Evolutionary conservation across 2,329 filamentous ascomycete species (phyloP).

Genomic region (Exophiala xenobiotica): DNA sequence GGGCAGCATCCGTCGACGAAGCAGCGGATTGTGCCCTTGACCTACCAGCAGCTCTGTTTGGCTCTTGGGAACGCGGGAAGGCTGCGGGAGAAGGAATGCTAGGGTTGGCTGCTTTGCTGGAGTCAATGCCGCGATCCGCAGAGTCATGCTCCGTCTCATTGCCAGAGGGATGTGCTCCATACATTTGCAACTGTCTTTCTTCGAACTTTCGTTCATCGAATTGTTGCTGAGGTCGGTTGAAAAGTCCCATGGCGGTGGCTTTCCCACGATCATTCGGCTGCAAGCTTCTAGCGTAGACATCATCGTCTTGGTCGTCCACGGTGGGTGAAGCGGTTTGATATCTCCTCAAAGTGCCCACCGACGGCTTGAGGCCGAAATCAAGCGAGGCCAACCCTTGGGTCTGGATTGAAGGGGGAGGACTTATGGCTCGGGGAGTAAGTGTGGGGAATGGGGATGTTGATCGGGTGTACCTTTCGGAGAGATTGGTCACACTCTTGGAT

Average conservation of each 20-base stretch:
- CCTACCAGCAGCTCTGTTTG: constrained; percentile 2
- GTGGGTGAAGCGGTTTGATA: constrained; percentile 29
- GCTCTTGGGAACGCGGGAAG: constrained; percentile 2
- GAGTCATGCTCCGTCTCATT: constrained; percentile 21
- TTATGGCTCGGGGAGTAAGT: constrained; percentile 36
- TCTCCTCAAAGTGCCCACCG: constrained; percentile 11
- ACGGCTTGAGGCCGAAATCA: constrained; percentile 24
- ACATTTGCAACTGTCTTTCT: constrained; percentile 77
- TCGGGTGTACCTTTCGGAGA: constrained; percentile 53
- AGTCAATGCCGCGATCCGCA: constrained; percentile 27
- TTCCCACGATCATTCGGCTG: constrained; percentile 77
- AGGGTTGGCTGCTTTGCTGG: constrained; percentile 1
- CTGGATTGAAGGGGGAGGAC: constrained; percentile 44
- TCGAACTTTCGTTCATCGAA: constrained; percentile 86
- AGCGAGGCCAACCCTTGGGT: constrained; percentile 31
- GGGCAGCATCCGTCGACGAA: constrained; percentile 19
- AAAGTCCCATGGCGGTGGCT: constrained; percentile 70
- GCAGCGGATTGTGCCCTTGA: constrained; percentile 23
- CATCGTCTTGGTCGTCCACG: constrained; percentile 59
- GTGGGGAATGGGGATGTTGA: constrained; percentile 35
- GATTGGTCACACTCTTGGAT: constrained; percentile 63
- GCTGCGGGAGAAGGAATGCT: constrained; percentile 12
- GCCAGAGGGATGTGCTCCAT: constrained; percentile 53
- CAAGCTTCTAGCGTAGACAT: constrained; percentile 60
- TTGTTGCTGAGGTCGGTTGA: constrained; percentile 69